These are phyloP conservation scores for Clitoria ternatea DNA, from an alignment of 306 rosid genomes.

Conservation along the genomic window DNA sequence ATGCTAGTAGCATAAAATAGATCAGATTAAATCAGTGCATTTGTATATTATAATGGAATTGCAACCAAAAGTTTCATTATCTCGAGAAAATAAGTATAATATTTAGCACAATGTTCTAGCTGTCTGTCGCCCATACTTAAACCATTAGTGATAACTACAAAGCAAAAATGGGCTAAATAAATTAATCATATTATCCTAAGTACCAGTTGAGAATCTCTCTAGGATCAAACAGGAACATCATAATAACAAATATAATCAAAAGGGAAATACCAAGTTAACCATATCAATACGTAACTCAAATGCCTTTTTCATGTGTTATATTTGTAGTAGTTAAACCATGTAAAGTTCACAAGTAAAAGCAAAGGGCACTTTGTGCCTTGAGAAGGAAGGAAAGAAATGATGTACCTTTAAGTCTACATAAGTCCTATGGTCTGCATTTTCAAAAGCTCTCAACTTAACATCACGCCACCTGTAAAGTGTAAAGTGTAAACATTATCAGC, in stretches of 20 bases:
- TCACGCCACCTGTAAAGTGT: constrained; percentile 95
- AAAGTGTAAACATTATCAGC: constrained; percentile 27
- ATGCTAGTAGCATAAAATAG: background rate
- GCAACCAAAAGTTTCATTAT: background rate
- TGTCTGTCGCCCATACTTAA: background rate
- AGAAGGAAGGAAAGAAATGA: background rate
- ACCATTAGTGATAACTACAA: background rate
- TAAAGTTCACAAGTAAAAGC: background rate
- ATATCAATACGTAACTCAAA: constrained; percentile 3
- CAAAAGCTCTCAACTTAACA: constrained; percentile 82
- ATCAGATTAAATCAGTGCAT: background rate
- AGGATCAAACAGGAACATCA: constrained; percentile 1
- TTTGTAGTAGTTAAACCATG: background rate
- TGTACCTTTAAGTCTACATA: constrained; percentile 92
- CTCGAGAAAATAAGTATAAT: background rate
- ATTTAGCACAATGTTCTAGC: background rate
- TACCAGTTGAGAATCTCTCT: background rate
- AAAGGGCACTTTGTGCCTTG: background rate
- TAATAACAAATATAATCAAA: background rate
- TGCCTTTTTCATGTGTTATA: background rate
- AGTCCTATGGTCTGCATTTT: constrained; percentile 93
- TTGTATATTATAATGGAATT: background rate
- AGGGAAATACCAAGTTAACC: background rate
- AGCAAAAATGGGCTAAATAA: background rate
- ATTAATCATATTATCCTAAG: background rate